These are phyloP conservation scores for Penium margaritaceum DNA, from an alignment of 139 green algal species.

Conservation along the genomic window DNA sequence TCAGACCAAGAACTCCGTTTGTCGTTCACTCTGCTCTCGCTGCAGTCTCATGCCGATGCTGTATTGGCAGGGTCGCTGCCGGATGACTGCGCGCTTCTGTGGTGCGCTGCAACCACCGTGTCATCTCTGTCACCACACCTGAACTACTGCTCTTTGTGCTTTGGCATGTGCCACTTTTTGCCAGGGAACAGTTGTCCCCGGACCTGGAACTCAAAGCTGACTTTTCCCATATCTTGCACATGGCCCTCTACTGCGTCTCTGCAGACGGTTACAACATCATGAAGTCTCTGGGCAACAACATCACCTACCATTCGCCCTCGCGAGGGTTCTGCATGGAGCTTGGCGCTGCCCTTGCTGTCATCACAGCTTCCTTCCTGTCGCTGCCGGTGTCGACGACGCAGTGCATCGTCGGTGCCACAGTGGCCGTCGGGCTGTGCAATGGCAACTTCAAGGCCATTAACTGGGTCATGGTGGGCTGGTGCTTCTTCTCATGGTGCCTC, in stretches of 20 bases:
- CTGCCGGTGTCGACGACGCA: slow-evolving; percentile 71
- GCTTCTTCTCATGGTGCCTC: neutral
- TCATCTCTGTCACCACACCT: neutral
- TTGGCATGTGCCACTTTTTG: too few species aligned
- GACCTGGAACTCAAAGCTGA: too few species aligned
- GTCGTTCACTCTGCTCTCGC: too few species aligned
- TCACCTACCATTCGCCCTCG: slow-evolving; percentile 59
- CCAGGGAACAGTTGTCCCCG: too few species aligned
- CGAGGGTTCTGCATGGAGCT: slow-evolving; percentile 65
- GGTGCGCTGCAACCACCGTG: neutral
- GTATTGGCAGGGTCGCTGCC: too few species aligned
- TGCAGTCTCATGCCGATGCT: too few species aligned
- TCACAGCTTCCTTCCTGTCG: slow-evolving; percentile 42
- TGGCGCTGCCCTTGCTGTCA: slow-evolving; percentile 50
- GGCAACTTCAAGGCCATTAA: slow-evolving; percentile 49
- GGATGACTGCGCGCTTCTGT: neutral
- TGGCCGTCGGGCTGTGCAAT: slow-evolving; percentile 58
- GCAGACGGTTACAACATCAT: slow-evolving; percentile 66
- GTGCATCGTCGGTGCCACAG: slow-evolving; percentile 54
- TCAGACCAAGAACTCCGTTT: too few species aligned
- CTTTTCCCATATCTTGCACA: too few species aligned
- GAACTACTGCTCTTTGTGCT: neutral
- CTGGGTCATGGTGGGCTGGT: slow-evolving; percentile 4
- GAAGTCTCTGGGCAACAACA: slow-evolving; percentile 55
- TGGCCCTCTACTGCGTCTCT: neutral